These are phyloP conservation scores for Exophiala aquamarina DNA, from an alignment of 2,329 filamentous ascomycete species.

Conservation along the genomic window DNA sequence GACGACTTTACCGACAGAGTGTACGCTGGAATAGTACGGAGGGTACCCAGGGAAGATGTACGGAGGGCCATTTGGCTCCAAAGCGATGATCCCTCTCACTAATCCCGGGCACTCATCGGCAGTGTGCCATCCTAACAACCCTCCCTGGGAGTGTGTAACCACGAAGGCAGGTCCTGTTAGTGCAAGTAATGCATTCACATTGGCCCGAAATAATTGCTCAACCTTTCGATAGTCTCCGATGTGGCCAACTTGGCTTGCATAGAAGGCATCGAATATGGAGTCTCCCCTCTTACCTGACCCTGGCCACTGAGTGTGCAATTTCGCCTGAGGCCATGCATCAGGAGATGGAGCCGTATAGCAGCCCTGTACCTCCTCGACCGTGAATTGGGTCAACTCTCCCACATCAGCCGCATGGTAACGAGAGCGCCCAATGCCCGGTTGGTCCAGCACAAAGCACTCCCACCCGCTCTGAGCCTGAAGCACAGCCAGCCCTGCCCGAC, in stretches of 20 bases:
- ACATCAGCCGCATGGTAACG: slow-evolving; percentile 43
- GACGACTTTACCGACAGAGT: slow-evolving; percentile 5
- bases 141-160: slow-evolving; percentile 53
- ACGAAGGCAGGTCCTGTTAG: slow-evolving; percentile 44
- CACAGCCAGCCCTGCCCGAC: slow-evolving; percentile 47
- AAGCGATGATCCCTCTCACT: slow-evolving; percentile 49
- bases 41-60: slow-evolving; percentile 32
- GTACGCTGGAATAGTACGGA: slow-evolving; percentile 5
- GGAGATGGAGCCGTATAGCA: slow-evolving; percentile 38
- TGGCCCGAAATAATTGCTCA: slow-evolving; percentile 44
- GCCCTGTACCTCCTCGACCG: slow-evolving; percentile 35
- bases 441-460: slow-evolving; percentile 46
- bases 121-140: slow-evolving; percentile 47
- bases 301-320: slow-evolving; percentile 45
- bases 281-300: slow-evolving; percentile 41
- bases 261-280: slow-evolving; percentile 50
- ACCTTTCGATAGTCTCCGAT: slow-evolving; percentile 39
- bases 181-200: slow-evolving; percentile 42
- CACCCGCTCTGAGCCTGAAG: slow-evolving; percentile 48
- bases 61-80: slow-evolving; percentile 57
- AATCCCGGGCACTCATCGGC: slow-evolving; percentile 51
- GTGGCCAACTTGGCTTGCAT: slow-evolving; percentile 39
- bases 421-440: slow-evolving; percentile 39
- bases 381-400: slow-evolving; percentile 44
- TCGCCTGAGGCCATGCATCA: slow-evolving; percentile 42